Evolutionary conservation across 495 filamentous ascomycete species (phyloP).

Genomic region (Neurospora terricola): DNA sequence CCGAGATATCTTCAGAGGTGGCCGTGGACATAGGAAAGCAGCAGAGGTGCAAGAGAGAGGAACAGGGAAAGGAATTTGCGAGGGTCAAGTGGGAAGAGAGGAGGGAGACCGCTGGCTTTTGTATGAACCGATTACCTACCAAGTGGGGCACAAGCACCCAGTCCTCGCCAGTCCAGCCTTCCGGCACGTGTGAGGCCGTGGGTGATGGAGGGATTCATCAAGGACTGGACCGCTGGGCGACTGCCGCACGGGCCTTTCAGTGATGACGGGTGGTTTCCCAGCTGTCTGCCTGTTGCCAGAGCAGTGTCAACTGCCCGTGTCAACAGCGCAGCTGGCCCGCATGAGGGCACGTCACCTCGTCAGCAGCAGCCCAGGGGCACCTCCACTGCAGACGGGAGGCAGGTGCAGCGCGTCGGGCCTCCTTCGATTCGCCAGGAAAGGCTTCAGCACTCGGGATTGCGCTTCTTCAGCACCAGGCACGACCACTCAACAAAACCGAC

Average conservation of each 20-base stretch:
- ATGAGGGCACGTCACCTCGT: not conserved
- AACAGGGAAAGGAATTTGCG: not conserved
- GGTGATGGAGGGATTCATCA: not conserved
- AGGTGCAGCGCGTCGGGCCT: not conserved
- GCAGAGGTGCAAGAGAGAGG: not conserved
- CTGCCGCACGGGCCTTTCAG: not conserved
- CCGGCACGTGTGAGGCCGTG: conserved; percentile 10
- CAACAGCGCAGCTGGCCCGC: not conserved
- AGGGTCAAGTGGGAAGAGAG: not conserved
- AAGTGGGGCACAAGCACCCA: conserved; percentile 7
- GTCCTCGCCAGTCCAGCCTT: not conserved
- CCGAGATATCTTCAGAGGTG: not conserved
- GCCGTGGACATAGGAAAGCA: not conserved
- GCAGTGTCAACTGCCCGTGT: not conserved
- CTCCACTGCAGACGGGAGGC: not conserved
- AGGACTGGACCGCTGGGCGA: too few relatives aligned
- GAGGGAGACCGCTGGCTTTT: conserved; percentile 17
- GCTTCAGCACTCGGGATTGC: not conserved
- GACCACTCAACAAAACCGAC: not conserved
- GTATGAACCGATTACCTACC: conserved; percentile 13
- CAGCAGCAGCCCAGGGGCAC: not conserved
- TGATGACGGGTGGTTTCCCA: not conserved
- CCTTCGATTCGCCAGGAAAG: not conserved
- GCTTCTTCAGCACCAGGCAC: not conserved
- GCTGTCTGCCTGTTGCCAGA: not conserved